A percentile compares a stretch with the other conserved stretches of the same genome.
These are phyloP conservation scores for Eutrema yunnanense DNA, from an alignment of 345 rosid species.

Conservation along the genomic window DNA sequence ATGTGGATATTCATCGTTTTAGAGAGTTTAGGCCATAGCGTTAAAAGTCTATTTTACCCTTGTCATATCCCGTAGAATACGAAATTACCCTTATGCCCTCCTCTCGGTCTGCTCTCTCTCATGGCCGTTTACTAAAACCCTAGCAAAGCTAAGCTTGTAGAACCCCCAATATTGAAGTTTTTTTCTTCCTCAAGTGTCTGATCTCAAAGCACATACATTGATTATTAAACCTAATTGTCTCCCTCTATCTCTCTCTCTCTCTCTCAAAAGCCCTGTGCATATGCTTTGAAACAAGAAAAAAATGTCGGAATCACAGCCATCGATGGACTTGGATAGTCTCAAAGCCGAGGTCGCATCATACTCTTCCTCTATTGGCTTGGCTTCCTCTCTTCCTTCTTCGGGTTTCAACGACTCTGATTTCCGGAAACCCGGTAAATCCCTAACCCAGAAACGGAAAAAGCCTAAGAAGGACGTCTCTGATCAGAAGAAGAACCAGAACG, in stretches of 20 bases:
- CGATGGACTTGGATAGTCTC: conserved; percentile 36
- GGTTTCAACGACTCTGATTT: conserved; percentile 76
- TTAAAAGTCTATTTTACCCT: neutral
- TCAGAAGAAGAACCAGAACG: neutral
- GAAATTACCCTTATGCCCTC: neutral
- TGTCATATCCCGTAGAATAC: neutral
- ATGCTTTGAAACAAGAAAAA: neutral
- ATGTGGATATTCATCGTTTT: no score
- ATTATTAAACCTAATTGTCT: neutral
- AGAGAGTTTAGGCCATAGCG: neutral
- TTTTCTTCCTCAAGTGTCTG: neutral
- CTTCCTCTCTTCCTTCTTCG: conserved; percentile 45
- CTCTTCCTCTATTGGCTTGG: conserved; percentile 73
- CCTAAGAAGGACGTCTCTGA: conserved; percentile 9
- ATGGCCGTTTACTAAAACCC: conserved; percentile 24
- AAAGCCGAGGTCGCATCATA: conserved; percentile 70
- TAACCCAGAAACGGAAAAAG: conserved; percentile 18
- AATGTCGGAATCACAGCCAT: conserved; percentile 40
- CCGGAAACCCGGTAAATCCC: conserved; percentile 39
- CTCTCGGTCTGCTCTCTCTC: neutral
- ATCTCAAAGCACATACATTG: neutral
- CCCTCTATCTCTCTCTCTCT: neutral
- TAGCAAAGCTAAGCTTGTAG: conserved; percentile 4
- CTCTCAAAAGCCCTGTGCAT: neutral
- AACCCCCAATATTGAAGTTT: neutral